phyloP scores from a whole-genome alignment of 345 rosid genomes.

The Fremontodendron californicum region DNA sequence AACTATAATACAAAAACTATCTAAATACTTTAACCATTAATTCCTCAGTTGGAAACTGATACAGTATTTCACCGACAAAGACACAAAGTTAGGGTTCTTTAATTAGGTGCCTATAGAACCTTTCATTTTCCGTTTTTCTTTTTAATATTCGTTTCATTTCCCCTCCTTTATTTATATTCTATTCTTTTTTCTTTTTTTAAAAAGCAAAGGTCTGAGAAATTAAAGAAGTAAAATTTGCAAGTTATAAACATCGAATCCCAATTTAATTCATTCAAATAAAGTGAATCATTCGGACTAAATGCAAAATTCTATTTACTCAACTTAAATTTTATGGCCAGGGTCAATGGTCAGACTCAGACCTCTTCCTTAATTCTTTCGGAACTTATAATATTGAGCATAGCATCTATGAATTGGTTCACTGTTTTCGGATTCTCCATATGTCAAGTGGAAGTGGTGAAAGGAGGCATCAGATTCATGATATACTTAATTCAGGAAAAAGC shows the following conservation, averaged over 20 bases:
- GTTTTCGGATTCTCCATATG: background rate
- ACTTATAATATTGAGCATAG: background rate
- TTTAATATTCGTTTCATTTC: background rate
- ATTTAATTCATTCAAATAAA: too few species aligned
- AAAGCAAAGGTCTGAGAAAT: too few species aligned
- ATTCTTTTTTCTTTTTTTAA: too few species aligned
- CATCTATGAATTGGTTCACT: background rate
- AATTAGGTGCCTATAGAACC: background rate
- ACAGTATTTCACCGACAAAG: background rate
- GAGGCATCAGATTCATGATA: background rate
- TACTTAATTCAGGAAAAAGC: background rate
- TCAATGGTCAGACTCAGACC: background rate
- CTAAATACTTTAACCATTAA: background rate
- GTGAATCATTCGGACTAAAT: too few species aligned
- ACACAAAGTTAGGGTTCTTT: background rate
- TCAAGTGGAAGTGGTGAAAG: background rate
- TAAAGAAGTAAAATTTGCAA: too few species aligned
- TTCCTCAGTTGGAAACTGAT: background rate
- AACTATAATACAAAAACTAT: too few species aligned
- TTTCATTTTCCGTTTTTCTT: too few species aligned
- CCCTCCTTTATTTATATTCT: background rate
- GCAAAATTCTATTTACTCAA: too few species aligned
- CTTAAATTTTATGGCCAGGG: too few species aligned
- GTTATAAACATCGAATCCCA: too few species aligned
- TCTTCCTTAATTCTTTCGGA: background rate